phyloP scores from a whole-genome alignment of 192 early-diverging fungal genomes.

The Thamnidium elegans region DNA sequence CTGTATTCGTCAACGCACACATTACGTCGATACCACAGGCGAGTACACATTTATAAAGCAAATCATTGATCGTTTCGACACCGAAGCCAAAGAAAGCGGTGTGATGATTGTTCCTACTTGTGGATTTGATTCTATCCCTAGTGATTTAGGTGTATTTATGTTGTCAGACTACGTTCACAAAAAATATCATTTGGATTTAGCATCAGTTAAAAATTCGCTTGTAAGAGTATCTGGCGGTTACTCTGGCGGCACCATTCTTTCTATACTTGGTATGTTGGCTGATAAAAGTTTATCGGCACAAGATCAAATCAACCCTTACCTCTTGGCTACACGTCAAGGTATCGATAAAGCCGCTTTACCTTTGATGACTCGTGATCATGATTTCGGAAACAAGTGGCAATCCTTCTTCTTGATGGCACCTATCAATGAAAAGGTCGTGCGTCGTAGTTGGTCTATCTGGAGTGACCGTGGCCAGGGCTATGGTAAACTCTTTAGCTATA shows the following conservation, averaged over 20 bases:
- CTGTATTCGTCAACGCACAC: conserved; percentile 65
- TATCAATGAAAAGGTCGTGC: conserved; percentile 63
- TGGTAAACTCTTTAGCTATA: conserved; percentile 44
- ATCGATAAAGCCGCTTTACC: conserved; percentile 32
- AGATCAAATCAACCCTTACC: conserved; percentile 26
- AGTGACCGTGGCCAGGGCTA: conserved; percentile 39
- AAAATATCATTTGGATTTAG: conserved; percentile 39
- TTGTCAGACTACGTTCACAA: conserved; percentile 1
- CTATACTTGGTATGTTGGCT: conserved; percentile 31
- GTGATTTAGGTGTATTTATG: conserved; percentile 82
- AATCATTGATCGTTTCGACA: conserved; percentile 67
- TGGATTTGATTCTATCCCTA: conserved; percentile 92
- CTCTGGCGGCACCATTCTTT: conserved; percentile 68
- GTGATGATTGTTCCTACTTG: conserved; percentile 77
- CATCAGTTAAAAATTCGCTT: conserved; percentile 63
- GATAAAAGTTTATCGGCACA: neutral
- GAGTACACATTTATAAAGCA: conserved; percentile 63
- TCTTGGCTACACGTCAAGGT: conserved; percentile 29
- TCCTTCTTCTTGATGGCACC: conserved; percentile 60
- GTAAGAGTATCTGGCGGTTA: conserved; percentile 50
- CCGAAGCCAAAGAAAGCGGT: conserved; percentile 58
- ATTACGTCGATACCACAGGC: conserved; percentile 93
- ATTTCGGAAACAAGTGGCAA: conserved; percentile 58
- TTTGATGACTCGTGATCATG: conserved; percentile 47
- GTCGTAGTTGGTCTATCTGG: conserved; percentile 57